These are phyloP conservation scores for Venturia aucupariae DNA, from an alignment of 2,329 filamentous ascomycete species.

Conservation along the genomic window DNA sequence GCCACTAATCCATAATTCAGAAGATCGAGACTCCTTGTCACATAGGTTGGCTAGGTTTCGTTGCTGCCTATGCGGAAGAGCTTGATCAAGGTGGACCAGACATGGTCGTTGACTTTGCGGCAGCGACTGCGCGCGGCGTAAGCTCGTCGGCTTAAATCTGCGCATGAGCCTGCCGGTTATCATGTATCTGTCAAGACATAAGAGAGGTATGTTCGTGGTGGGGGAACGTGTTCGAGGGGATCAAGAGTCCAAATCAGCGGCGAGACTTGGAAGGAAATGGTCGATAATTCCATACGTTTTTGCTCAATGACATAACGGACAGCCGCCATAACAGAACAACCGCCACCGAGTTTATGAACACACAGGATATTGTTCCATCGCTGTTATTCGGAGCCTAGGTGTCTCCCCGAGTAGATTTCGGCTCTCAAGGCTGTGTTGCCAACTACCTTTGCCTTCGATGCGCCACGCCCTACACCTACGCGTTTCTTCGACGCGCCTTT, in stretches of 20 bases:
- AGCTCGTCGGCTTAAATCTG: constrained; percentile 9
- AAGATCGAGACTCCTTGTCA: neutral
- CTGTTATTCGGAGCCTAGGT: too few relatives aligned
- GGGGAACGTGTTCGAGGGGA: neutral
- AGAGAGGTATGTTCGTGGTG: neutral
- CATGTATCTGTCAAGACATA: constrained; percentile 3
- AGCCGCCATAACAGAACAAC: neutral
- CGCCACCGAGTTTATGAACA: too few relatives aligned
- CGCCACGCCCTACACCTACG: neutral
- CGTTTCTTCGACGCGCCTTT: neutral
- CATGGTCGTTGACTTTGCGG: constrained; percentile 1
- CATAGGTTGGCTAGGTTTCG: constrained; percentile 11
- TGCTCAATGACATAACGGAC: neutral
- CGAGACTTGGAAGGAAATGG: too few relatives aligned
- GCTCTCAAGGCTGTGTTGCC: too few relatives aligned
- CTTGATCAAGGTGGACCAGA: constrained; percentile 1
- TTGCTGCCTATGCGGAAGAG: neutral
- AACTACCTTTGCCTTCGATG: too few relatives aligned
- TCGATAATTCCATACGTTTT: neutral
- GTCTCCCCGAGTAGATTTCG: too few relatives aligned
- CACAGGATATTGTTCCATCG: too few relatives aligned
- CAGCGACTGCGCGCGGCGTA: neutral
- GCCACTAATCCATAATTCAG: constrained; percentile 11
- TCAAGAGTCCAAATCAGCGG: too few relatives aligned
- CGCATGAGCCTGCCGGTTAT: constrained; percentile 14